These are phyloP conservation scores for Macrolepiota dolichaula DNA, from an alignment of 768 basidiomycete genomes.

Conservation along the genomic window DNA sequence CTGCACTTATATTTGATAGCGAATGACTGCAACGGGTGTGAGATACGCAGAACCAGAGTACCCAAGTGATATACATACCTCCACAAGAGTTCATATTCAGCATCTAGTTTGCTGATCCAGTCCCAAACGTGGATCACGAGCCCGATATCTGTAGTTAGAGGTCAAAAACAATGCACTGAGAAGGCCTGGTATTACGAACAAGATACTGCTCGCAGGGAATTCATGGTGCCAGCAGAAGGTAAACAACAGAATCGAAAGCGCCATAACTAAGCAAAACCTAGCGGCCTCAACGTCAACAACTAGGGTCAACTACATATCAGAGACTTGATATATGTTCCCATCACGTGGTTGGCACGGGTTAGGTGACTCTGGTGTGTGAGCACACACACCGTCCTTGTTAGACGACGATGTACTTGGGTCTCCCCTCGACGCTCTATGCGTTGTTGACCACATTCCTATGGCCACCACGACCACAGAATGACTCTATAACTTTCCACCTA, in stretches of 20 bases:
- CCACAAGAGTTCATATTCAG: not conserved
- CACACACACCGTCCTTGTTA: not conserved
- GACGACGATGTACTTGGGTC: conserved; percentile 27
- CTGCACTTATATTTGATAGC: not conserved
- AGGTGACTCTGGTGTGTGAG: too few relatives aligned
- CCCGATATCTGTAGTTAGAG: not conserved
- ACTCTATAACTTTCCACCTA: conserved; percentile 51
- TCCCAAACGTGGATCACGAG: not conserved
- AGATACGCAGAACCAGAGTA: not conserved
- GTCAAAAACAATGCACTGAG: not conserved
- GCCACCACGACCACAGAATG: conserved; percentile 25
- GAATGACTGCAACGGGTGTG: not conserved
- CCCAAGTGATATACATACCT: not conserved
- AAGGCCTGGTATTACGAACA: not conserved
- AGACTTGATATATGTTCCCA: not conserved
- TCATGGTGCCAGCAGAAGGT: not conserved
- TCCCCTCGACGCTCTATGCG: conserved; percentile 40
- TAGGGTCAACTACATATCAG: too few relatives aligned
- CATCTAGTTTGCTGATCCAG: not conserved
- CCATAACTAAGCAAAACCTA: too few relatives aligned
- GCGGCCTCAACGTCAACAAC: too few relatives aligned
- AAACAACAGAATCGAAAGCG: not conserved
- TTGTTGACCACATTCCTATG: conserved; percentile 41
- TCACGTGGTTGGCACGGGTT: not conserved
- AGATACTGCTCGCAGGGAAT: not conserved